These are phyloP conservation scores for Leishmania braziliensis DNA, from an alignment of 208 protist genomes.

Conservation along the genomic window DNA sequence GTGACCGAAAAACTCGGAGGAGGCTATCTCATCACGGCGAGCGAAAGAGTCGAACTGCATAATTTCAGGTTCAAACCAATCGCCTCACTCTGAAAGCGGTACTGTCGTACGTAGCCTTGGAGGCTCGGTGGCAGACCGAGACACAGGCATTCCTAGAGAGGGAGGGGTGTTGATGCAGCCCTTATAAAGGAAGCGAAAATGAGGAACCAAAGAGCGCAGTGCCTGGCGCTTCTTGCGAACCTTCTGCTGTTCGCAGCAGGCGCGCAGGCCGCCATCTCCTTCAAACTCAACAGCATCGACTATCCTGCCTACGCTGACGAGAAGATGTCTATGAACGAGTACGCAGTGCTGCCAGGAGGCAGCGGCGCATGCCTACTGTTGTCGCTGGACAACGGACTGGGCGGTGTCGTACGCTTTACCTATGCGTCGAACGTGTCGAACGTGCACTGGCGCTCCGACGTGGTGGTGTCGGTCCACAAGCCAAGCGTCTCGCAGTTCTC, in stretches of 20 bases:
- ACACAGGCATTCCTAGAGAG: too few relatives aligned
- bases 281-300: constrained; percentile 26
- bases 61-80: too few relatives aligned
- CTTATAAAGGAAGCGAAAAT: neutral
- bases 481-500: constrained; percentile 18
- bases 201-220: neutral
- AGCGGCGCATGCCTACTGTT: constrained; percentile 18
- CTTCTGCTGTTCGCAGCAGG: neutral
- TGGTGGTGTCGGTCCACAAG: constrained; percentile 39
- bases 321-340: constrained; percentile 7
- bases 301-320: constrained; percentile 8
- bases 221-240: constrained; percentile 3
- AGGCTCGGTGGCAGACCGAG: too few relatives aligned
- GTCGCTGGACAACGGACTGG: constrained; percentile 21
- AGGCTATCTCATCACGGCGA: neutral
- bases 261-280: constrained; percentile 19
- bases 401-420: constrained; percentile 38
- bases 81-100: too few relatives aligned
- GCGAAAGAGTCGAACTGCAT: too few relatives aligned
- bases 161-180: neutral
- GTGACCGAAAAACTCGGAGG: neutral
- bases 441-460: constrained; percentile 16
- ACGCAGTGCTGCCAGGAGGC: constrained; percentile 3
- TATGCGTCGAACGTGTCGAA: constrained; percentile 43
- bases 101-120: too few relatives aligned